A percentile compares a stretch with the other conserved stretches of the same genome.
Evolutionary conservation across 352 stramenopile species (phyloP).

Genomic region (Pythium volutum): DNA sequence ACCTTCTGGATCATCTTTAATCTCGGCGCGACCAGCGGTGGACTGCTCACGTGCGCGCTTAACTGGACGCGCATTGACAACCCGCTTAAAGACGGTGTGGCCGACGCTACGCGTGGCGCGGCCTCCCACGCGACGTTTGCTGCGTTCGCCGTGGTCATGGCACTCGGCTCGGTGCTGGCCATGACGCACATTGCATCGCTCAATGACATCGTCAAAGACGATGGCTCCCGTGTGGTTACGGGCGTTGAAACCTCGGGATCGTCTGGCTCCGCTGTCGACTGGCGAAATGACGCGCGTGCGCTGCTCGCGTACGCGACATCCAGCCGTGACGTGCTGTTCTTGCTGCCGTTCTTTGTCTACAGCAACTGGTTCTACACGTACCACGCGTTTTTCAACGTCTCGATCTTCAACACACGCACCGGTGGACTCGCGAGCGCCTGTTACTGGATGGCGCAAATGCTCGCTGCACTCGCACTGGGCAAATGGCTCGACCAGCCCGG

Average conservation of each 20-base stretch:
- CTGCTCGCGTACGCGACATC: slow-evolving; percentile 10
- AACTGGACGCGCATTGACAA: slow-evolving; percentile 25
- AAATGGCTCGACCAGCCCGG: slow-evolving; percentile 23
- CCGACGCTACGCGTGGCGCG: slow-evolving; percentile 9
- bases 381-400: slow-evolving; percentile 51
- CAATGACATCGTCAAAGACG: slow-evolving; percentile 23
- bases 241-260: too few relatives aligned
- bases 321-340: slow-evolving; percentile 17
- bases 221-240: slow-evolving; percentile 22
- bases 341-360: slow-evolving; percentile 55
- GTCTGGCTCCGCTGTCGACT: too few relatives aligned
- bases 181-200: slow-evolving; percentile 36
- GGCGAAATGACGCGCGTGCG: slow-evolving; percentile 1
- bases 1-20: slow-evolving; percentile 87
- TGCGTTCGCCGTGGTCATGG: slow-evolving; percentile 59
- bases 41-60: slow-evolving; percentile 54
- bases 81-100: too few relatives aligned
- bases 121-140: slow-evolving; percentile 45
- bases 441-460: slow-evolving; percentile 51
- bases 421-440: slow-evolving; percentile 33
- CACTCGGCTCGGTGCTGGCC: slow-evolving; percentile 38
- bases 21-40: slow-evolving; percentile 52
- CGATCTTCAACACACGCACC: slow-evolving; percentile 39
- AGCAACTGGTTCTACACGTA: slow-evolving; percentile 74
- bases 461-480: slow-evolving; percentile 30